Base-by-base conservation (phyloP, 164 flowering plant species). In the Liriodendron chinense region DNA sequence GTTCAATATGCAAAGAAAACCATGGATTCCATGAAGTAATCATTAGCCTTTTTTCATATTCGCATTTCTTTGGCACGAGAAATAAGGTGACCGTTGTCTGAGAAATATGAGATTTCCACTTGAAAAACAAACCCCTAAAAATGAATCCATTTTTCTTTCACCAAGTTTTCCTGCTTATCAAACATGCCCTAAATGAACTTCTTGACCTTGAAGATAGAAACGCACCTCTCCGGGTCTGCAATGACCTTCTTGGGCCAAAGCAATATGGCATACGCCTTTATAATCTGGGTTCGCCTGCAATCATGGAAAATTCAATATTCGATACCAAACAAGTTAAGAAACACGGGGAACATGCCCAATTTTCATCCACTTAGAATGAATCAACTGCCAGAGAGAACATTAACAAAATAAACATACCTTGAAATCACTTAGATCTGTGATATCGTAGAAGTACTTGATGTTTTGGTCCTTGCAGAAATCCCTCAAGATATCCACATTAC, bases 171-270 rank as follows among this genome's bases (percentile, higher is more conserved):
- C 43, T 7, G 7, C 43, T 34, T 34, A 34, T 34, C 43, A 34
- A 34, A 34, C 43, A 34, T 6, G 43, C 24, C 26, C 28, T 64
- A 64, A 64, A 22, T 1, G 50, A 34, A n/a, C 28, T 18, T 14
- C 21, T 25, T 23, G 50, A 28, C 21, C 14, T 65, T 6, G 26
- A 56, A 13, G 43, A 48, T 43, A 68, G 64, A 76, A 74, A 66
- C 16, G 18, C 66, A 93, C 99, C 98, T 96, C 99, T 75, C 99
- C 98, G 67, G 98, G 99, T 85, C 99, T 86, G 87, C 99, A 96
- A 81, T 96, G 99, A 65, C 99, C 98, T 86, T 96, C 99, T 85
- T 96, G 98, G 23, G 99, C 98, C 79, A 96, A 92, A 76, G 99
- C 98, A 75, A 96, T 80, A 83, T 96, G 99, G 80, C 99, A 94